phyloP scores from a whole-genome alignment of 23 red algal genomes.

The Gracilaria vermiculophylla region DNA sequence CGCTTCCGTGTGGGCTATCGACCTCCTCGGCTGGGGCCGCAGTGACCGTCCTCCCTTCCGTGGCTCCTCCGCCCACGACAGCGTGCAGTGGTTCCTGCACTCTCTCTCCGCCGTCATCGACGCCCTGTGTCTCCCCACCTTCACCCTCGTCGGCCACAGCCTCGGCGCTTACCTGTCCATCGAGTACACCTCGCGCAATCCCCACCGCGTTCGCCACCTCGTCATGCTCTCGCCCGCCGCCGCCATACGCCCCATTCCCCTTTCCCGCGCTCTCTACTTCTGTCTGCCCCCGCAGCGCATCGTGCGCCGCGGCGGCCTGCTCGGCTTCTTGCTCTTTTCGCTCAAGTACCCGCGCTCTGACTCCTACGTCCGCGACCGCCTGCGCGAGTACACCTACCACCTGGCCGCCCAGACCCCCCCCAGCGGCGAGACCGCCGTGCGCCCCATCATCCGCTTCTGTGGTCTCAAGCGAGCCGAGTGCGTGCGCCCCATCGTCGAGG shows the following conservation, averaged over 20 bases:
- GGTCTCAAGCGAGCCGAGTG: conserved; percentile 26
- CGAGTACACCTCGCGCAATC: conserved; percentile 52
- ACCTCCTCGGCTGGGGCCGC: conserved; percentile 94
- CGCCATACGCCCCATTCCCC: conserved; percentile 36
- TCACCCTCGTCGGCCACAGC: conserved; percentile 80
- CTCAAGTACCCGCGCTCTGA: conserved; percentile 69
- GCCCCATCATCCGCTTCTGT: conserved; percentile 59
- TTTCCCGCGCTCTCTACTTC: conserved; percentile 86
- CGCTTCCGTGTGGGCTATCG: conserved; percentile 76
- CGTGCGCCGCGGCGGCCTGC: conserved; percentile 77
- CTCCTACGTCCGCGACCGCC: conserved; percentile 47
- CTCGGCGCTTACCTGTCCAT: conserved; percentile 88
- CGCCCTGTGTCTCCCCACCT: conserved; percentile 6
- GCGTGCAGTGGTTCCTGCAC: conserved; percentile 41
- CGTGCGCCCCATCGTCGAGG: conserved; percentile 38
- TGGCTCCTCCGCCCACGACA: conserved; percentile 36
- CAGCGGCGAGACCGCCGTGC: conserved; percentile 74
- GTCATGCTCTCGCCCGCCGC: conserved; percentile 92
- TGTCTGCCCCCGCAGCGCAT: conserved; percentile 78
- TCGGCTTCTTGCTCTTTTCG: conserved; percentile 79
- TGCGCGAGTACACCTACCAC: conserved; percentile 81
- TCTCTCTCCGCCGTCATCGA: not conserved
- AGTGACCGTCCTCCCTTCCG: conserved; percentile 64
- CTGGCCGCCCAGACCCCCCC: conserved; percentile 69
- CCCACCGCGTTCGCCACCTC: conserved; percentile 43